These are phyloP conservation scores for Gynostemma pentaphyllum DNA, from an alignment of 306 rosid genomes.

Conservation along the genomic window DNA sequence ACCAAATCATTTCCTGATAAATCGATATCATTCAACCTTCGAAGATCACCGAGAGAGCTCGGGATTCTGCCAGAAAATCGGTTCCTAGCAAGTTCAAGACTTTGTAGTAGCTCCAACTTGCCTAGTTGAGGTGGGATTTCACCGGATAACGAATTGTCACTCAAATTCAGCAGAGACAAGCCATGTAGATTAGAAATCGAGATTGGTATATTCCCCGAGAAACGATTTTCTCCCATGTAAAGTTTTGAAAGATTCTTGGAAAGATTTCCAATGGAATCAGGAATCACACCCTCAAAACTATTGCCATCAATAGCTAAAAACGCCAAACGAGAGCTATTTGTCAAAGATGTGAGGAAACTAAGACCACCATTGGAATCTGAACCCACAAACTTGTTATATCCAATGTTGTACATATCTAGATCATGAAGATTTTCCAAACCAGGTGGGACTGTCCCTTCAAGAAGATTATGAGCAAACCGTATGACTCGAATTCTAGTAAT, in stretches of 20 bases:
- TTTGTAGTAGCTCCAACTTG: conserved; percentile 29
- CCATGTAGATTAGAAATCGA: conserved; percentile 37
- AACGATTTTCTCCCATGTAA: conserved; percentile 53
- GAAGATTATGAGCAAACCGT: conserved; percentile 30
- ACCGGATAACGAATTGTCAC: conserved; percentile 42
- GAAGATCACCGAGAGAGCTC: conserved; percentile 39
- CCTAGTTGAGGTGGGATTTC: conserved; percentile 51
- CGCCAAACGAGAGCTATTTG: conserved; percentile 41
- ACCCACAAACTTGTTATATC: conserved; percentile 38
- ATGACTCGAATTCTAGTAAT: conserved; percentile 41
- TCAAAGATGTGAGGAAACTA: conserved; percentile 38
- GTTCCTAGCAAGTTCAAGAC: conserved; percentile 33
- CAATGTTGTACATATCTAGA: conserved; percentile 49
- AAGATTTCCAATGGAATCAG: conserved; percentile 53
- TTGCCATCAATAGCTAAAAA: conserved; percentile 45
- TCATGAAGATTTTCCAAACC: conserved; percentile 55
- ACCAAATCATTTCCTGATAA: conserved; percentile 40
- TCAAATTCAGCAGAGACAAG: conserved; percentile 42
- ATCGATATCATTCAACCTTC: conserved; percentile 35
- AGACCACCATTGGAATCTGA: conserved; percentile 27
- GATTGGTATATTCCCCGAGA: conserved; percentile 46
- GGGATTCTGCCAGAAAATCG: conserved; percentile 41
- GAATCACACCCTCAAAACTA: conserved; percentile 44
- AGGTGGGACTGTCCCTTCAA: conserved; percentile 60
- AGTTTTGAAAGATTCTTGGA: conserved; percentile 33